Conservation (phyloP, 108 stramenopile genomes). For the Fragilaria crotonensis region DNA sequence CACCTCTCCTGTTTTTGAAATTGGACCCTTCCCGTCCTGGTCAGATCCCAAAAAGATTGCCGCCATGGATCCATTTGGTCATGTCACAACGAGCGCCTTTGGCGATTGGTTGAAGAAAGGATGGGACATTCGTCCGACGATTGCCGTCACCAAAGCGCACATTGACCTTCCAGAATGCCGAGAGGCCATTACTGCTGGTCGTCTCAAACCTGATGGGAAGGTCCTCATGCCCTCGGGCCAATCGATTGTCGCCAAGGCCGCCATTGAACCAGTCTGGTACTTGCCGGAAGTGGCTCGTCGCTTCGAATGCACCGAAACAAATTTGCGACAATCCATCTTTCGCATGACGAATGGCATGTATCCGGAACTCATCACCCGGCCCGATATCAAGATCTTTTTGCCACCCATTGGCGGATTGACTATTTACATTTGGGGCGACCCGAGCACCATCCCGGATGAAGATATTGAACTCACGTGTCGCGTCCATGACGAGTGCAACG, state of each 20-base stretch:
- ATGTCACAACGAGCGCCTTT: slow-evolving; percentile 75
- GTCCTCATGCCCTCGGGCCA: slow-evolving; percentile 89
- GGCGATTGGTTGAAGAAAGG: slow-evolving; percentile 90
- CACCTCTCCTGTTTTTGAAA: slow-evolving; percentile 90
- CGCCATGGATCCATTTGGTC: slow-evolving; percentile 95
- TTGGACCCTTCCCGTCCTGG: slow-evolving; percentile 95
- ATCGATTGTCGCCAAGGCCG: slow-evolving; percentile 91
- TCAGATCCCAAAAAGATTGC: slow-evolving; percentile 93
- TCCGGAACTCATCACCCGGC: slow-evolving; percentile 95
- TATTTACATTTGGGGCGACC: slow-evolving; percentile 99
- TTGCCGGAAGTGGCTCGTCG: slow-evolving; percentile 96
- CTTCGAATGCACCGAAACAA: slow-evolving; percentile 88
- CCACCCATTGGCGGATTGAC: slow-evolving; percentile 99
- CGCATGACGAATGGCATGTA: slow-evolving; percentile 99
- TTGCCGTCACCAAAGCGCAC: slow-evolving; percentile 99
- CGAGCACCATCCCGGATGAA: slow-evolving; percentile 94
- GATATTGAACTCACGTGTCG: slow-evolving; percentile 93
- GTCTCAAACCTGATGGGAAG: slow-evolving; percentile 89
- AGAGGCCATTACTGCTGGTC: slow-evolving; percentile 79
- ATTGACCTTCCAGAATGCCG: slow-evolving; percentile 95
- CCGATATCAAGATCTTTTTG: slow-evolving; percentile 96
- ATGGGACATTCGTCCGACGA: slow-evolving; percentile 98
- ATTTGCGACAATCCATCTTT: slow-evolving; percentile 92
- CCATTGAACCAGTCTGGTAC: slow-evolving; percentile 99
- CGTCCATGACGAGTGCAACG: slow-evolving; percentile 99